Conservation (phyloP, 768 basidiomycete species). For the Phanerodontia chrysosporium region DNA sequence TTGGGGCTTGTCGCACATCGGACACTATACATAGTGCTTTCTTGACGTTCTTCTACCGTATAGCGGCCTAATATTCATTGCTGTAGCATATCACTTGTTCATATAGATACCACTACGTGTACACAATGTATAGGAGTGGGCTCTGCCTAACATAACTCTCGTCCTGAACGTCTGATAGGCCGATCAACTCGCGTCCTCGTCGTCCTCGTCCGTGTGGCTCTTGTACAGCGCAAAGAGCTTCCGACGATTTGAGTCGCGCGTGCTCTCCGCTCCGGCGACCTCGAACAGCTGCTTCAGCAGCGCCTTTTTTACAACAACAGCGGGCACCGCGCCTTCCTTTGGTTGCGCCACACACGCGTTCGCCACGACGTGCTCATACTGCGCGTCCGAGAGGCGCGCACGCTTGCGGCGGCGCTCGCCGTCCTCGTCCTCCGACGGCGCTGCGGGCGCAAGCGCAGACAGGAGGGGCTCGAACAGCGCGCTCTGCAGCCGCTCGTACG, state of each 20-base stretch:
- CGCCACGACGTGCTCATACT: conserved; percentile 42
- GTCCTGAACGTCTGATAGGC: no score
- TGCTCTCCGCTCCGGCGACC: conserved; percentile 67
- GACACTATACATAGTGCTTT: neutral
- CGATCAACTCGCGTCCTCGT: conserved; percentile 24
- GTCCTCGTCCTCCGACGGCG: conserved; percentile 28
- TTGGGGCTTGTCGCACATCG: neutral
- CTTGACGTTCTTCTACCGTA: neutral
- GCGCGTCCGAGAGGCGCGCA: conserved; percentile 34
- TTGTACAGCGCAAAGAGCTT: conserved; percentile 84
- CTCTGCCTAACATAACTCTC: neutral
- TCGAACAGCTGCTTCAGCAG: conserved; percentile 67
- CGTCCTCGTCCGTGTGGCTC: conserved; percentile 45
- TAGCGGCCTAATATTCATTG: neutral
- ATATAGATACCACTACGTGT: conserved; percentile 6
- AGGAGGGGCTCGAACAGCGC: conserved; percentile 70
- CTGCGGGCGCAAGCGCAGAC: conserved; percentile 35
- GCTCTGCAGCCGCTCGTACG: conserved; percentile 70
- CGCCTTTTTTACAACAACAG: conserved; percentile 41
- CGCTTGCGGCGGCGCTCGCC: conserved; percentile 44
- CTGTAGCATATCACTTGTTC: conserved; percentile 6
- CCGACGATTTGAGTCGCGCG: conserved; percentile 73
- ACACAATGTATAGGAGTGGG: neutral
- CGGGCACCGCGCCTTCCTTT: conserved; percentile 34
- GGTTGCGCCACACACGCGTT: conserved; percentile 52